These are phyloP conservation scores for Komagataella phaffii DNA, from an alignment of 805 yeast species.

Conservation along the genomic window DNA sequence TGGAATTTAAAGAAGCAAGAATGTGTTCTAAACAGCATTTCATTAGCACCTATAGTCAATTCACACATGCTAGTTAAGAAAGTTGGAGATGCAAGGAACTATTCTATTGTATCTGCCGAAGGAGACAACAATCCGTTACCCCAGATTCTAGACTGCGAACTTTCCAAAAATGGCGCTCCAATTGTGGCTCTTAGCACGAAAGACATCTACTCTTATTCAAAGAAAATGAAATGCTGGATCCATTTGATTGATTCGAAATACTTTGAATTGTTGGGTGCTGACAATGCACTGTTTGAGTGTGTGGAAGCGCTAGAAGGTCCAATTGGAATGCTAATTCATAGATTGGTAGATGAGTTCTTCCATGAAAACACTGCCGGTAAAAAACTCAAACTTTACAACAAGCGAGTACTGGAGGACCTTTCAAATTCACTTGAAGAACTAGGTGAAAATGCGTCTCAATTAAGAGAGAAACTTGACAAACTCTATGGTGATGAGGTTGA, in stretches of 20 bases:
- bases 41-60: constrained; percentile 42
- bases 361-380: neutral
- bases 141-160: constrained; percentile 17
- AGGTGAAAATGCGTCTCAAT: neutral
- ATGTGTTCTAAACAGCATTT: constrained; percentile 24
- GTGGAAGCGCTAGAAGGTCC: neutral
- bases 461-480: neutral
- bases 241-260: constrained; percentile 27
- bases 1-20: constrained; percentile 30
- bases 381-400: neutral
- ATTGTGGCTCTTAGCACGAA: constrained; percentile 22
- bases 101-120: constrained; percentile 11
- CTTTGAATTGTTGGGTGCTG: constrained; percentile 3
- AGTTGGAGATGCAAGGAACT: constrained; percentile 2
- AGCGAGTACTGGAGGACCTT: neutral
- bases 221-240: constrained; percentile 30
- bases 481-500: neutral
- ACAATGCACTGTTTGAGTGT: neutral
- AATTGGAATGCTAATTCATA: neutral
- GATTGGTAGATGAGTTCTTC: neutral
- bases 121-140: constrained; percentile 10
- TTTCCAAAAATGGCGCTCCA: constrained; percentile 27
- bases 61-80: constrained; percentile 11
- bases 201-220: constrained; percentile 29
- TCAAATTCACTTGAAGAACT: neutral